Evolutionary conservation across 164 flowering plant species (phyloP).

Genomic region (Vitis amurensis): DNA sequence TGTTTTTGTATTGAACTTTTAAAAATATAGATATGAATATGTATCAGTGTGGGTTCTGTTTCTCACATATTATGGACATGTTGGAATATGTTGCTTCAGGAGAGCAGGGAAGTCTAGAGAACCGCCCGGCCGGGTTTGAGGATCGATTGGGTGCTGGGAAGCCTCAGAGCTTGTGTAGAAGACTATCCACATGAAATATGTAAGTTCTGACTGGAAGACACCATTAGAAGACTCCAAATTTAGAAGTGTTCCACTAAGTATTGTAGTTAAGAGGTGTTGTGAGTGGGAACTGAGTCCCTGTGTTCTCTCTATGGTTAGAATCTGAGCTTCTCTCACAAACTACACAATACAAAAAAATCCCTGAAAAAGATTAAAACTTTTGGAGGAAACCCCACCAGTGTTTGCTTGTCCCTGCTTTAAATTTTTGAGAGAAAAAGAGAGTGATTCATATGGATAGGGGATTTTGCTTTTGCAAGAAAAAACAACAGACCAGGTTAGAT

Average conservation of each 20-base stretch:
- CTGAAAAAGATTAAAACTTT: conserved; percentile 9
- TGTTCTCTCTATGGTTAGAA: neutral
- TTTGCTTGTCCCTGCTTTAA: conserved; percentile 4
- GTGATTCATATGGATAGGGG: conserved; percentile 7
- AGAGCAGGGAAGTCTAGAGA: conserved; percentile 30
- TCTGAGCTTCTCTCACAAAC: conserved; percentile 10
- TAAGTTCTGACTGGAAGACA: neutral
- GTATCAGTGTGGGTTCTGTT: neutral
- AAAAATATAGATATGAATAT: too few relatives aligned
- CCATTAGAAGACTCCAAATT: neutral
- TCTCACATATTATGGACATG: neutral
- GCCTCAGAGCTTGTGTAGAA: conserved; percentile 4
- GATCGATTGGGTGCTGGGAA: neutral
- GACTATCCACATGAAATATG: neutral
- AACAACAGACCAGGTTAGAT: conserved; percentile 14
- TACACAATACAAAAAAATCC: neutral
- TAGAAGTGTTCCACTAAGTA: neutral
- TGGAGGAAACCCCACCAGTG: conserved; percentile 6
- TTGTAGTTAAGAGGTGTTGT: neutral
- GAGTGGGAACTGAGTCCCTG: neutral
- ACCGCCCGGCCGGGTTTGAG: conserved; percentile 35
- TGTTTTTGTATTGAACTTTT: too few relatives aligned
- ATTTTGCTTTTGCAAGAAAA: conserved; percentile 7
- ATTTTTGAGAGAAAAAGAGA: conserved; percentile 9
- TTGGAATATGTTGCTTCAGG: conserved; percentile 22